These are phyloP conservation scores for Tetrapyrgos nigripes DNA, from an alignment of 1,284 basidiomycete species.

Conservation along the genomic window DNA sequence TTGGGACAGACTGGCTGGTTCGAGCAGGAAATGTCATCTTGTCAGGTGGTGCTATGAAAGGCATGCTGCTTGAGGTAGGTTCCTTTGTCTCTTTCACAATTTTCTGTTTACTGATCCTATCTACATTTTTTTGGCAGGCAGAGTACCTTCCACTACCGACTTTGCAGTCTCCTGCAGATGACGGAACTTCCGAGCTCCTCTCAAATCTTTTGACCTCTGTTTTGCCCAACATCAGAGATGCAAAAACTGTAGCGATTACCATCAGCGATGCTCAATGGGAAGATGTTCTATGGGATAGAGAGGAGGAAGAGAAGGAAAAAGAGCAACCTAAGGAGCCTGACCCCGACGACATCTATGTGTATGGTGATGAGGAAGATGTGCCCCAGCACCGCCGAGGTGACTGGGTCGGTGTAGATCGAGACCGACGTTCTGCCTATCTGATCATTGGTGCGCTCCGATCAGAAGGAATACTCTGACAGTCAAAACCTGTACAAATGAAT, in stretches of 20 bases:
- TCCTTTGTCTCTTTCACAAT: background rate
- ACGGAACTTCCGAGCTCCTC: slow-evolving; percentile 72
- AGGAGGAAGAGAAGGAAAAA: slow-evolving; percentile 54
- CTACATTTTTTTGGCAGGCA: slow-evolving; percentile 5
- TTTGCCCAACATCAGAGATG: slow-evolving; percentile 71
- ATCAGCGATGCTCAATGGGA: slow-evolving; percentile 79
- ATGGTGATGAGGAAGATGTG: slow-evolving; percentile 55
- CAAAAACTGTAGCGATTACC: slow-evolving; percentile 74
- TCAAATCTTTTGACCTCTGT: slow-evolving; percentile 76
- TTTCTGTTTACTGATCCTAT: background rate
- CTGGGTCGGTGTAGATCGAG: slow-evolving; percentile 78
- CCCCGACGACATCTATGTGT: slow-evolving; percentile 56
- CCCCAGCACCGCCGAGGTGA: slow-evolving; percentile 57
- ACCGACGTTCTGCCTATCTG: slow-evolving; percentile 75
- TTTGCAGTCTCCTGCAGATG: slow-evolving; percentile 62
- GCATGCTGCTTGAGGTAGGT: slow-evolving; percentile 79
- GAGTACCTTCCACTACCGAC: slow-evolving; percentile 13
- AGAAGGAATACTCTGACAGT: slow-evolving; percentile 73
- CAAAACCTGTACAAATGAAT: slow-evolving; percentile 13
- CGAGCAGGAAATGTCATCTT: slow-evolving; percentile 77
- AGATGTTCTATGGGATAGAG: slow-evolving; percentile 77
- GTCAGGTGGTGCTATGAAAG: slow-evolving; percentile 73
- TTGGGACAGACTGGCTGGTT: slow-evolving; percentile 83
- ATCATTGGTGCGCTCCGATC: slow-evolving; percentile 76
- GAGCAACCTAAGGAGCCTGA: slow-evolving; percentile 28